A percentile compares a stretch with the other conserved stretches of the same genome.
phyloP scores from a whole-genome alignment of 148 eudicot genomes.

The Limonium bicolor region DNA sequence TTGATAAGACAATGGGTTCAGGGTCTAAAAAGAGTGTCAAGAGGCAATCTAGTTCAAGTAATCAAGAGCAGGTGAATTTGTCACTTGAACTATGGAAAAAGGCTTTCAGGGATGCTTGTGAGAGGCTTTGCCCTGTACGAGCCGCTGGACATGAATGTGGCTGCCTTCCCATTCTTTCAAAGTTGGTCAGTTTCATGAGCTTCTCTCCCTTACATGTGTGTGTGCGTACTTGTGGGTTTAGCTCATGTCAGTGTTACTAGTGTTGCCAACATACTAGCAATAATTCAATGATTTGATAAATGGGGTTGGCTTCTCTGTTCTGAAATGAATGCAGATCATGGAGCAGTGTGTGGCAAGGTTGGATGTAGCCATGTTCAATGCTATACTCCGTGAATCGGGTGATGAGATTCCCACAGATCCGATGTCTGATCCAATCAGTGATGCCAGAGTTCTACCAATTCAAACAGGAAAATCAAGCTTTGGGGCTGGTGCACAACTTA shows the following conservation, averaged over 20 bases:
- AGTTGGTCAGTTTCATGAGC: constrained; percentile 2
- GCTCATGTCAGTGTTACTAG: too few species aligned
- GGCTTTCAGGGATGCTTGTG: constrained; percentile 55
- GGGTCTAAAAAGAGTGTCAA: constrained; percentile 18
- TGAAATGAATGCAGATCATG: constrained; percentile 51
- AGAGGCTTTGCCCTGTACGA: constrained; percentile 81
- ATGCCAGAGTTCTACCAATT: constrained; percentile 73
- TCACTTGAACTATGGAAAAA: constrained; percentile 86
- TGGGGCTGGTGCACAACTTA: constrained; percentile 92
- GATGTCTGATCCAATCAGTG: constrained; percentile 85
- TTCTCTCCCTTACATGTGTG: too few species aligned
- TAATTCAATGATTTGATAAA: too few species aligned
- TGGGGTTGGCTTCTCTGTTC: too few species aligned
- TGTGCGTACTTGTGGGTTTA: too few species aligned
- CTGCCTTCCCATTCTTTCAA: constrained; percentile 50
- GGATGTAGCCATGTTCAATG: constrained; percentile 98
- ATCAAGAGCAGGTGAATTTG: constrained; percentile 44
- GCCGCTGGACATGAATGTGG: constrained; percentile 89
- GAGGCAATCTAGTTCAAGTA: constrained; percentile 37
- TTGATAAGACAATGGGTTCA: constrained; percentile 25
- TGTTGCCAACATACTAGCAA: too few species aligned
- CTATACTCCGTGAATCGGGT: constrained; percentile 77
- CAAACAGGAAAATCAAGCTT: constrained; percentile 84
- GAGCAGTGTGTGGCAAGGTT: constrained; percentile 85
- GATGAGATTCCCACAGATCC: constrained; percentile 95